phyloP scores from a whole-genome alignment of 2,329 filamentous ascomycete genomes.

The Colletotrichum orbiculare region DNA sequence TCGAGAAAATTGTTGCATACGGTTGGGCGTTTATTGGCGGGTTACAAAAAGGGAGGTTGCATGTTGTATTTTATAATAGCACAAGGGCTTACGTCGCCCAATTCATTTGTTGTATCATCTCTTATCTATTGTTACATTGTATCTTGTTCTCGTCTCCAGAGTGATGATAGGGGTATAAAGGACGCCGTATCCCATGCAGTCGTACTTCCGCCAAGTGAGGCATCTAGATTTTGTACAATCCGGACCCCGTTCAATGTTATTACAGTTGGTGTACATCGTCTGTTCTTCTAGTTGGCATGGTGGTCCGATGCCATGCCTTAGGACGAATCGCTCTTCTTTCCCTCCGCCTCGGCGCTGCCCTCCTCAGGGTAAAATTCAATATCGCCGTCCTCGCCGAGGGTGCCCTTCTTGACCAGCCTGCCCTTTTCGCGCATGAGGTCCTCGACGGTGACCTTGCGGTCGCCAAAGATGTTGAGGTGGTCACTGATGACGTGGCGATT shows the following conservation, averaged over 20 bases:
- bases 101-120: constrained; percentile 29
- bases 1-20: constrained; percentile 23
- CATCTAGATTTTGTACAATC: constrained; percentile 7
- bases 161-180: constrained; percentile 25
- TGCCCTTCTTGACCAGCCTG: constrained; percentile 76
- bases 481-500: constrained; percentile 93
- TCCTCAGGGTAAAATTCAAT: constrained; percentile 92
- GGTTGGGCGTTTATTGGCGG: constrained; percentile 31
- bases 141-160: background rate
- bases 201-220: constrained; percentile 4
- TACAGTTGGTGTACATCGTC: background rate
- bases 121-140: constrained; percentile 22
- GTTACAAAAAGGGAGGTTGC: constrained; percentile 20
- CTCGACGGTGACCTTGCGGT: constrained; percentile 77
- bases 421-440: constrained; percentile 83
- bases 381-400: constrained; percentile 81
- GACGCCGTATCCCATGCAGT: constrained; percentile 33
- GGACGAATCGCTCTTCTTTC: constrained; percentile 15
- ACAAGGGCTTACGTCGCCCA: constrained; percentile 30
- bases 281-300: background rate
- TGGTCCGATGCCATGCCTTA: background rate
- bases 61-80: constrained; percentile 29
- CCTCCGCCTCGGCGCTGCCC: constrained; percentile 5
- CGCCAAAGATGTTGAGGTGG: constrained; percentile 82
- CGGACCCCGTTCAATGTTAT: background rate